Evolutionary conservation across 345 rosid species (phyloP).

Genomic region (Citrus maxima): DNA sequence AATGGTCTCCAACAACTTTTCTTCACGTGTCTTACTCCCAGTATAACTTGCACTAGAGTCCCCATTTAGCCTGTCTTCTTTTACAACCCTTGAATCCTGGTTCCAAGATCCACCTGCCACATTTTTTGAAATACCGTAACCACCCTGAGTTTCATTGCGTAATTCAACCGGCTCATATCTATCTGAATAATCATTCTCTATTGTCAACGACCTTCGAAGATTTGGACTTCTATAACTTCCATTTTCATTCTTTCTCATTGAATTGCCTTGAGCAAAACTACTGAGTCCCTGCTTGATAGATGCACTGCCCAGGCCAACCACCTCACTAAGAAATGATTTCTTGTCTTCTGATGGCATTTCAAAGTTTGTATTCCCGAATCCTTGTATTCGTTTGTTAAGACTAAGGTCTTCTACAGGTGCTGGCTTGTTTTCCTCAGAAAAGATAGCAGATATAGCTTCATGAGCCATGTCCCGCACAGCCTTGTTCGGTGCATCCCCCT

Average conservation of each 20-base stretch:
- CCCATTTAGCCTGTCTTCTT: conserved; percentile 32
- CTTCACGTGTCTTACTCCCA: conserved; percentile 78
- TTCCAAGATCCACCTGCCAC: conserved; percentile 63
- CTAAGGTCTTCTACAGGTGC: conserved; percentile 56
- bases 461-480: conserved; percentile 90
- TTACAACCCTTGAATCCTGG: conserved; percentile 38
- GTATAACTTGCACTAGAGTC: conserved; percentile 46
- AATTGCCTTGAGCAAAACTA: conserved; percentile 68
- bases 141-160: conserved; percentile 42
- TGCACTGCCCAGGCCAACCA: conserved; percentile 94
- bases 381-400: conserved; percentile 74
- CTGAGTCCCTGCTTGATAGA: conserved; percentile 89
- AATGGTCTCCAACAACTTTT: conserved; percentile 82
- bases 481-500: conserved; percentile 94
- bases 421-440: conserved; percentile 67
- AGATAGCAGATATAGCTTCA: conserved; percentile 76
- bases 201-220: conserved; percentile 85
- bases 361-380: conserved; percentile 88
- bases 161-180: conserved; percentile 70
- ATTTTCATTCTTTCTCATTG: conserved; percentile 59
- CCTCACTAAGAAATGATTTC: conserved; percentile 89
- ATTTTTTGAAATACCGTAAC: conserved; percentile 42
- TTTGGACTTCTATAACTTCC: conserved; percentile 82
- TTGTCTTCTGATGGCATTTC: conserved; percentile 73
- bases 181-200: conserved; percentile 57